Conservation (phyloP, 495 filamentous ascomycete genomes). For the Tuber aestivum region DNA sequence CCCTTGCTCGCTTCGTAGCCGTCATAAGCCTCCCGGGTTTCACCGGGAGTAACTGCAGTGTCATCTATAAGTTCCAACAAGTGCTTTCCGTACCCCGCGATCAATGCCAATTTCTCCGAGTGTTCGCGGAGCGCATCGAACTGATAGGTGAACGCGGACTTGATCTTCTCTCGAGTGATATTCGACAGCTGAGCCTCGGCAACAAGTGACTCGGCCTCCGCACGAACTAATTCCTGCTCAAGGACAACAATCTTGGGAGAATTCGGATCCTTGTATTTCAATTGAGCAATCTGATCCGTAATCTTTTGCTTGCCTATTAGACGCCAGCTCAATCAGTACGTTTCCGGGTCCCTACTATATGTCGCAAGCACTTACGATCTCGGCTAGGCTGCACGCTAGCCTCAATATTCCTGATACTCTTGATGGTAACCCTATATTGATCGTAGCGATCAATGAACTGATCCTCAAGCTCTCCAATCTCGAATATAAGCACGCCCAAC, state of each 20-base stretch:
- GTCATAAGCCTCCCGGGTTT: constrained; percentile 93
- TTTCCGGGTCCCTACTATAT: neutral
- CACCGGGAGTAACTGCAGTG: constrained; percentile 91
- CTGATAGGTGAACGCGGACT: constrained; percentile 95
- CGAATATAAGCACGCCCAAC: constrained; percentile 93
- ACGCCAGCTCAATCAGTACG: neutral
- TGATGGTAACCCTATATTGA: constrained; percentile 97
- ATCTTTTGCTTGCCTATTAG: constrained; percentile 91
- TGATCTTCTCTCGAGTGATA: constrained; percentile 98
- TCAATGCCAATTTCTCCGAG: constrained; percentile 96
- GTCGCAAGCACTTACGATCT: constrained; percentile 62
- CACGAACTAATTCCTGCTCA: constrained; percentile 96
- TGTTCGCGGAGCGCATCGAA: constrained; percentile 97
- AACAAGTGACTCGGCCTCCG: constrained; percentile 95
- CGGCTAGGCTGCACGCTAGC: constrained; percentile 95
- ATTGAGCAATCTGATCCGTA: constrained; percentile 94
- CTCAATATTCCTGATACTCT: constrained; percentile 98
- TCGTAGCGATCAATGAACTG: constrained; percentile 97
- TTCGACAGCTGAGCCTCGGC: constrained; percentile 97
- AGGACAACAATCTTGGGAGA: constrained; percentile 95
- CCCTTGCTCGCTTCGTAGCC: constrained; percentile 97
- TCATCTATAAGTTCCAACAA: constrained; percentile 91
- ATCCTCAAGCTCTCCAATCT: constrained; percentile 97
- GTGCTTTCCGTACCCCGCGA: constrained; percentile 96
- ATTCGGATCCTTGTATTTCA: constrained; percentile 99